These are phyloP conservation scores for Primulina tabacum DNA, from an alignment of 257 asterid genomes.

Conservation along the genomic window DNA sequence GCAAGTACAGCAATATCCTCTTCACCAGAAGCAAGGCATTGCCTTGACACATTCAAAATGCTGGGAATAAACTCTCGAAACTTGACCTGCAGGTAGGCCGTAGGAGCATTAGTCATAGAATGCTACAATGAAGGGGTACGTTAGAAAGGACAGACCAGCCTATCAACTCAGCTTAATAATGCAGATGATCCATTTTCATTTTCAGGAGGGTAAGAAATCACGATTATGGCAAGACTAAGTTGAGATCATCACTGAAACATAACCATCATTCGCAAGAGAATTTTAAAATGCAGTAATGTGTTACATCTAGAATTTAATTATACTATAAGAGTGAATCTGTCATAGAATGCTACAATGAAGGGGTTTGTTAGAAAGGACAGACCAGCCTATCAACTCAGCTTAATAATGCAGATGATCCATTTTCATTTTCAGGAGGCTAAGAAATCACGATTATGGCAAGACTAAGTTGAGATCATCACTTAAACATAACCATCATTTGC, in stretches of 20 bases:
- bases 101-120: constrained; percentile 17
- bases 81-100: constrained; percentile 51
- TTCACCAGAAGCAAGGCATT: constrained; percentile 96
- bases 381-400: too few species aligned
- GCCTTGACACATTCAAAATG: constrained; percentile 89
- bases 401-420: too few species aligned
- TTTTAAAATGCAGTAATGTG: too few species aligned
- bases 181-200: background rate
- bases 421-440: too few species aligned
- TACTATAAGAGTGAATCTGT: too few species aligned
- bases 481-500: too few species aligned
- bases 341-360: too few species aligned
- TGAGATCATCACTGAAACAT: background rate
- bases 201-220: constrained; percentile 1
- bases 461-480: too few species aligned
- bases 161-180: constrained; percentile 13
- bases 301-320: too few species aligned
- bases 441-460: too few species aligned
- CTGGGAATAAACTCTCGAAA: constrained; percentile 96
- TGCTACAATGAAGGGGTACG: constrained; percentile 11
- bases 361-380: too few species aligned
- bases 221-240: constrained; percentile 1
- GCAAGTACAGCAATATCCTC: constrained; percentile 95
- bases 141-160: constrained; percentile 9
- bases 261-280: background rate